These are phyloP conservation scores for Serendipita sp. DNA, from an alignment of 768 basidiomycete species.

Conservation along the genomic window DNA sequence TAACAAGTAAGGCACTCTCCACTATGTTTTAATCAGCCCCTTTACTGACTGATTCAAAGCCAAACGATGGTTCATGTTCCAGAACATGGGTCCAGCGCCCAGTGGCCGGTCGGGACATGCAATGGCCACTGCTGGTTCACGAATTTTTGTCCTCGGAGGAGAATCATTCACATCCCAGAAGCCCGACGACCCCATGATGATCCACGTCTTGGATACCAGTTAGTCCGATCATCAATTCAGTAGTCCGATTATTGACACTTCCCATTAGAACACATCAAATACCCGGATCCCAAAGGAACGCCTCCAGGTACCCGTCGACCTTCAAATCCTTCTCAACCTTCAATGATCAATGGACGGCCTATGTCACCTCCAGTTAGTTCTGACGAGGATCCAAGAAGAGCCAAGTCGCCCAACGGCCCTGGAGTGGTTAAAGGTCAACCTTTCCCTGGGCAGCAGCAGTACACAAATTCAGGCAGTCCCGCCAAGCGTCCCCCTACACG, in stretches of 20 bases:
- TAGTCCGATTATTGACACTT: constrained; percentile 3
- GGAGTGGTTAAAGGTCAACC: constrained; percentile 13
- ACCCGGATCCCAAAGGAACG: constrained; percentile 49
- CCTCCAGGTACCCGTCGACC: constrained; percentile 15
- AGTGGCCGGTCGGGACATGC: constrained; percentile 88
- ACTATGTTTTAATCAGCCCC: not conserved
- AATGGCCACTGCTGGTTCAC: constrained; percentile 85
- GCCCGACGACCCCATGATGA: constrained; percentile 60
- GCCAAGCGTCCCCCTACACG: constrained; percentile 7
- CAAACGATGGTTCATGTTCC: constrained; percentile 99
- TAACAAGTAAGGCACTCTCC: constrained; percentile 60
- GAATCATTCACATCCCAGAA: constrained; percentile 66
- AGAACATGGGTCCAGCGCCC: constrained; percentile 97
- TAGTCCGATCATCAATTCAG: constrained; percentile 21
- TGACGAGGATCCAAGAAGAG: constrained; percentile 49
- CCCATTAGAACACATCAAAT: constrained; percentile 73
- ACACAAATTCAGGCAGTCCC: not conserved
- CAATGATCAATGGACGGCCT: constrained; percentile 37
- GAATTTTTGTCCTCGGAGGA: constrained; percentile 88
- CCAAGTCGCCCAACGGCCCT: constrained; percentile 45
- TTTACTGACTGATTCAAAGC: constrained; percentile 32
- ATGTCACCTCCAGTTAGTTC: constrained; percentile 43
- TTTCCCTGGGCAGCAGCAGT: not conserved
- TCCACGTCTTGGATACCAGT: constrained; percentile 96
- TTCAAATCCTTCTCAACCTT: constrained; percentile 26